A percentile compares a stretch with the other conserved stretches of the same genome.
These are phyloP conservation scores for Forsythia suspensa DNA, from an alignment of 257 asterid species.

Conservation along the genomic window DNA sequence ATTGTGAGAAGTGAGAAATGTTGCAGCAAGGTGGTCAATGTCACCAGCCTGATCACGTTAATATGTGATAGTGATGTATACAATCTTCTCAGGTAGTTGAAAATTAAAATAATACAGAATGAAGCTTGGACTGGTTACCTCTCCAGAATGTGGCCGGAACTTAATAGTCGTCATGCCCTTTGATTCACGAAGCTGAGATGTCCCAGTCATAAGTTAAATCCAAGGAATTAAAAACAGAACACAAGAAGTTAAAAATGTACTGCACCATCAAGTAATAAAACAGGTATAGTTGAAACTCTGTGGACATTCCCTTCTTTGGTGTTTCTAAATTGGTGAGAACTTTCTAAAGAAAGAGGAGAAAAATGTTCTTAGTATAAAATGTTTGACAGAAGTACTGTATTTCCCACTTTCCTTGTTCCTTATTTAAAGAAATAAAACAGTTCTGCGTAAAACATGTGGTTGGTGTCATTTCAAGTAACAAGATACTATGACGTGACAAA, in stretches of 20 bases:
- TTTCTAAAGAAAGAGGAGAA: neutral
- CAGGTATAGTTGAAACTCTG: neutral
- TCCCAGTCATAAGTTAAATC: slow-evolving; percentile 18
- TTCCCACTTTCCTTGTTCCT: neutral
- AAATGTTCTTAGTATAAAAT: neutral
- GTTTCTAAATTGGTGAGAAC: neutral
- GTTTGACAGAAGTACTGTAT: neutral
- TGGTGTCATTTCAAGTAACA: neutral
- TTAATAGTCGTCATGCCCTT: slow-evolving; percentile 94
- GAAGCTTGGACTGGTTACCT: slow-evolving; percentile 46
- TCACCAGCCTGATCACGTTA: slow-evolving; percentile 82
- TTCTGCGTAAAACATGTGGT: neutral
- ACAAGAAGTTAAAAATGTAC: neutral
- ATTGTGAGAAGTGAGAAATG: slow-evolving; percentile 83
- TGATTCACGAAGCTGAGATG: slow-evolving; percentile 89
- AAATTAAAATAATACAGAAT: neutral
- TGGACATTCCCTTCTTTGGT: neutral
- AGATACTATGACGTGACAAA: neutral
- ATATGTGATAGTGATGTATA: slow-evolving; percentile 4
- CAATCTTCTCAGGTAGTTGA: slow-evolving; percentile 6
- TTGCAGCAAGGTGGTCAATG: slow-evolving; percentile 94
- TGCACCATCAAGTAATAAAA: neutral
- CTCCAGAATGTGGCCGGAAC: slow-evolving; percentile 98
- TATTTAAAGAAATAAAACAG: neutral
- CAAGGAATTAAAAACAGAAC: neutral